Evolutionary conservation across 495 filamentous ascomycete species (phyloP).

Genomic region (Entonaema liquescens): DNA sequence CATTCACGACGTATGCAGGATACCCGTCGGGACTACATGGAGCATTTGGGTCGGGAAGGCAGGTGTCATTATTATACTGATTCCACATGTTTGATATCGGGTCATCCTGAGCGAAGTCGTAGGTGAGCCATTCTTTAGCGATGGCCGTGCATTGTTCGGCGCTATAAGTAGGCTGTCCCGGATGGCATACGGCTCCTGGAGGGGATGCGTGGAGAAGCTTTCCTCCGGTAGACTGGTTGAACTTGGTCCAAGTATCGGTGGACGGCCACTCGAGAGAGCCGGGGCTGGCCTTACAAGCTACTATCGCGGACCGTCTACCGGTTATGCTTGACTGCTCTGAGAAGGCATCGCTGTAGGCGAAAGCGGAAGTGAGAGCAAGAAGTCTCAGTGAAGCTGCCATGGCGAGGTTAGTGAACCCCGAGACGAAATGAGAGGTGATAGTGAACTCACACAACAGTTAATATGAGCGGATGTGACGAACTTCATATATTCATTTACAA

Average conservation of each 20-base stretch:
- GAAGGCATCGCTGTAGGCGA: conserved; percentile 28
- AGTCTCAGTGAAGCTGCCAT: conserved; percentile 16
- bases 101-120: conserved; percentile 49
- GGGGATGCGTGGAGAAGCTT: conserved; percentile 61
- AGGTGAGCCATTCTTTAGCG: conserved; percentile 46
- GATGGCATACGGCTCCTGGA: conserved; percentile 65
- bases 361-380: conserved; percentile 3
- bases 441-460: conserved; percentile 7
- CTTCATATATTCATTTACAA: conserved; percentile 14
- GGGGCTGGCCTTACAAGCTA: conserved; percentile 47
- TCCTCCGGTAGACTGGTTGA: conserved; percentile 55
- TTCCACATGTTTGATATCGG: conserved; percentile 54
- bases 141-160: conserved; percentile 47
- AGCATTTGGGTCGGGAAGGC: conserved; percentile 49
- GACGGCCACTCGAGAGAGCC: conserved; percentile 49
- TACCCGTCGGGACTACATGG: conserved; percentile 54
- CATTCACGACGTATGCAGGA: conserved; percentile 60
- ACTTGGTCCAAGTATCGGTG: conserved; percentile 38
- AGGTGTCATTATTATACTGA: conserved; percentile 56
- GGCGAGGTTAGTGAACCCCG: conserved; percentile 1
- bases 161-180: conserved; percentile 47
- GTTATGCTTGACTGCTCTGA: conserved; percentile 1
- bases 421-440: neutral
- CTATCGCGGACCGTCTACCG: neutral
- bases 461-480: neutral